phyloP scores from a whole-genome alignment of 176 grass and related monocot species.

The Avena sativa region DNA sequence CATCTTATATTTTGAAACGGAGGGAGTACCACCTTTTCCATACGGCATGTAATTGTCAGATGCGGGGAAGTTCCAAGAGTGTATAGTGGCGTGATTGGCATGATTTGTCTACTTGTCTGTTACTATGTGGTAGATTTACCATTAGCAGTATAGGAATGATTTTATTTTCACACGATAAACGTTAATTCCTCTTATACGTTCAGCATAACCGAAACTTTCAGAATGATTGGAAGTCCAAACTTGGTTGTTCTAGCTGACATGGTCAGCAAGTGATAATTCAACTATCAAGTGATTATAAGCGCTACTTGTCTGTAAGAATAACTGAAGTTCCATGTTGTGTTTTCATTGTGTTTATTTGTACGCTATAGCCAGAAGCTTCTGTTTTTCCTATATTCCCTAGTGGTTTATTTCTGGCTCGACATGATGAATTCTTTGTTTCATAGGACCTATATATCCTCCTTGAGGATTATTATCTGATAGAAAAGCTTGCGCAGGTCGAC shows the following conservation, averaged over 20 bases:
- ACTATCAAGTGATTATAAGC: not conserved
- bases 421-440: not conserved
- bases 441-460: constrained; percentile 75
- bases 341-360: no score
- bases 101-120: not conserved
- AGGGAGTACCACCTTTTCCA: not conserved
- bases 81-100: not conserved
- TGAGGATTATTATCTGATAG: constrained; percentile 88
- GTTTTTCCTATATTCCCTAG: no score
- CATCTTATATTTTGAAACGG: no score
- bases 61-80: not conserved
- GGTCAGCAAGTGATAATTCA: not conserved
- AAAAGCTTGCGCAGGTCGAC: constrained; percentile 91
- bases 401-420: not conserved
- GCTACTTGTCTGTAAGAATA: not conserved
- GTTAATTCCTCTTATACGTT: no score
- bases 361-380: no score
- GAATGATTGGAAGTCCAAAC: not conserved
- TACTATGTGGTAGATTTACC: not conserved
- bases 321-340: no score
- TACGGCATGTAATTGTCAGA: not conserved
- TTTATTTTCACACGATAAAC: not conserved
- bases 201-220: not conserved
- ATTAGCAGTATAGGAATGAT: not conserved
- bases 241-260: not conserved